Conservation (phyloP, 345 rosid genomes). For the Rhizophora apiculata region DNA sequence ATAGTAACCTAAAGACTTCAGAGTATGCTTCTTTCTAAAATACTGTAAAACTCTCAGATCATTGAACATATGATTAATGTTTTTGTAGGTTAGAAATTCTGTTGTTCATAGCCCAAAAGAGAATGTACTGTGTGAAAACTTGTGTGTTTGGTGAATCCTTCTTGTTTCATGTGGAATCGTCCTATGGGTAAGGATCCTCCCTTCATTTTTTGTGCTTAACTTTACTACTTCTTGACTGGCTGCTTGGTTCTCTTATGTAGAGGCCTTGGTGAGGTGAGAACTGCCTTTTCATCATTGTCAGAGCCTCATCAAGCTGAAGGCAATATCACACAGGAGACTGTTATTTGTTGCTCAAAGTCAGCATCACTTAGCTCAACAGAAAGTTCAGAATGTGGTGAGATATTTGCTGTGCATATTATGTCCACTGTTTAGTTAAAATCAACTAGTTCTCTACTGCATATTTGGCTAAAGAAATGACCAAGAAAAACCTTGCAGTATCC, state of each 20-base stretch:
- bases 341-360: slow-evolving; percentile 78
- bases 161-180: background rate
- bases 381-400: slow-evolving; percentile 78
- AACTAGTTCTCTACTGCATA: no score
- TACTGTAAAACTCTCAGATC: no score
- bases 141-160: background rate
- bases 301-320: slow-evolving; percentile 51
- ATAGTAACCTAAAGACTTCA: no score
- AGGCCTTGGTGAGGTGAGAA: slow-evolving; percentile 38
- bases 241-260: slow-evolving; percentile 29
- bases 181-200: background rate
- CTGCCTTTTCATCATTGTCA: slow-evolving; percentile 25
- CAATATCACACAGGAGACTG: slow-evolving; percentile 59
- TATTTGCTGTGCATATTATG: background rate
- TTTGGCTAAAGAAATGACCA: no score
- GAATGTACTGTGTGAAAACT: background rate
- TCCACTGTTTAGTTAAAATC: background rate
- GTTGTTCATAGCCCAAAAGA: background rate
- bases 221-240: slow-evolving; percentile 9
- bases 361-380: slow-evolving; percentile 77
- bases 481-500: background rate
- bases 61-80: no score
- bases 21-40: no score
- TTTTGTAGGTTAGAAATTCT: no score
- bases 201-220: slow-evolving; percentile 11